Conservation (phyloP, 306 rosid genomes). For the Lathyrus oleraceus region DNA sequence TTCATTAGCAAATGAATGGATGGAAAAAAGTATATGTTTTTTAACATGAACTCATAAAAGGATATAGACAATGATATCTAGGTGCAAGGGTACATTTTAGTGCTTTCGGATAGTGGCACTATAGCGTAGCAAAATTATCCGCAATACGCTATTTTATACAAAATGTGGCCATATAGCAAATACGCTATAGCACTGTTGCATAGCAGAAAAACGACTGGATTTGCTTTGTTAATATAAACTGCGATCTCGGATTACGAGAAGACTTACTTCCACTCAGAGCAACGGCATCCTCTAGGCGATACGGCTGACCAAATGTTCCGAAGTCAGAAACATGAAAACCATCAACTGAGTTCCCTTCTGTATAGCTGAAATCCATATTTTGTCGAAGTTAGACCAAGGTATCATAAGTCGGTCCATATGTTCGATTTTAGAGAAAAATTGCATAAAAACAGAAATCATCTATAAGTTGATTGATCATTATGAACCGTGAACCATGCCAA, state of each 20-base stretch:
- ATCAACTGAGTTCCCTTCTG: slow-evolving; percentile 42
- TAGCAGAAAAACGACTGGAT: background rate
- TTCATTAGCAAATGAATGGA: slow-evolving; percentile 30
- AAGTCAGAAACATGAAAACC: slow-evolving; percentile 50
- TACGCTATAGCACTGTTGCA: background rate
- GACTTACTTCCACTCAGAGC: slow-evolving; percentile 51
- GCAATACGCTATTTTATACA: background rate
- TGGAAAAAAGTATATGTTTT: background rate
- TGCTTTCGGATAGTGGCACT: background rate
- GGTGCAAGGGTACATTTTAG: background rate
- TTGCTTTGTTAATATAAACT: slow-evolving; percentile 23
- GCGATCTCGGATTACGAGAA: slow-evolving; percentile 3
- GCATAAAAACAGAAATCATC: background rate
- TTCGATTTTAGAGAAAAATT: slow-evolving; percentile 12
- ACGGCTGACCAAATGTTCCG: slow-evolving; percentile 49
- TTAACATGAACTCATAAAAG: slow-evolving; percentile 19
- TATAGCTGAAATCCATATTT: slow-evolving; percentile 42
- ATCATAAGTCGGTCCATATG: background rate
- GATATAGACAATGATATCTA: background rate
- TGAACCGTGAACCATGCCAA: background rate
- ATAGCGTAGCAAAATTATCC: background rate
- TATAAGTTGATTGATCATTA: background rate
- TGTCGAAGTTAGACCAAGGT: slow-evolving; percentile 3
- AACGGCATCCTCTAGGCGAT: slow-evolving; percentile 40
- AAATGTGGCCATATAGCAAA: background rate